A percentile compares a stretch with the other conserved stretches of the same genome.
Conservation (phyloP, 73 alveolate species). For the Paramecium octaurelia region DNA sequence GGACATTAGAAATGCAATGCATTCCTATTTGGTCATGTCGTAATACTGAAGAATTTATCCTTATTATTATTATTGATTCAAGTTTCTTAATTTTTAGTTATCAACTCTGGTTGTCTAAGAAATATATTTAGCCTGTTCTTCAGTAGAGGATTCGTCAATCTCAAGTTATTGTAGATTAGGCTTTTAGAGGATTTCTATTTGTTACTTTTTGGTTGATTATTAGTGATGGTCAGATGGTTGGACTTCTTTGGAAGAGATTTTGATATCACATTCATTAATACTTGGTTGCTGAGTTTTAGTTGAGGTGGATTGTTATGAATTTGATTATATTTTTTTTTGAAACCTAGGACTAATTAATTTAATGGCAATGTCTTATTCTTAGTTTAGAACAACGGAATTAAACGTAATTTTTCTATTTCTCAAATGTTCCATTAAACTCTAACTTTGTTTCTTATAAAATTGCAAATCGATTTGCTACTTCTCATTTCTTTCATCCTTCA, state of each 20-base stretch:
- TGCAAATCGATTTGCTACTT: conserved; percentile 13
- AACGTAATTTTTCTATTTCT: conserved; percentile 45
- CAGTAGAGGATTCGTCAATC: background rate
- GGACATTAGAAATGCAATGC: background rate
- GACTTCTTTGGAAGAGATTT: background rate
- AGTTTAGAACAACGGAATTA: conserved; percentile 7
- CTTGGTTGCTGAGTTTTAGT: background rate
- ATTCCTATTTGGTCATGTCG: conserved; percentile 2
- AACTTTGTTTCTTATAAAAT: conserved; percentile 33
- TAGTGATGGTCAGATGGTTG: background rate
- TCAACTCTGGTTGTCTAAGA: background rate
- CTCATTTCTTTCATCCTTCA: conserved; percentile 11
- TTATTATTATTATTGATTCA: background rate
- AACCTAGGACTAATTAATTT: background rate
- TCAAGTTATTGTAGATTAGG: background rate
- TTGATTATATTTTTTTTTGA: background rate
- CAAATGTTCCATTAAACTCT: conserved; percentile 33
- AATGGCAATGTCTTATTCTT: conserved; percentile 2
- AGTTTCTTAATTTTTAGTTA: background rate
- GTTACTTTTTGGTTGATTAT: background rate
- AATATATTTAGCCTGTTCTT: background rate
- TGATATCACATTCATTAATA: background rate
- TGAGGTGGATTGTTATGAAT: background rate
- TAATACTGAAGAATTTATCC: background rate
- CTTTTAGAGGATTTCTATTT: background rate